Conservation (phyloP, 495 filamentous ascomycete genomes). For the Parathielavia hyrcaniae region DNA sequence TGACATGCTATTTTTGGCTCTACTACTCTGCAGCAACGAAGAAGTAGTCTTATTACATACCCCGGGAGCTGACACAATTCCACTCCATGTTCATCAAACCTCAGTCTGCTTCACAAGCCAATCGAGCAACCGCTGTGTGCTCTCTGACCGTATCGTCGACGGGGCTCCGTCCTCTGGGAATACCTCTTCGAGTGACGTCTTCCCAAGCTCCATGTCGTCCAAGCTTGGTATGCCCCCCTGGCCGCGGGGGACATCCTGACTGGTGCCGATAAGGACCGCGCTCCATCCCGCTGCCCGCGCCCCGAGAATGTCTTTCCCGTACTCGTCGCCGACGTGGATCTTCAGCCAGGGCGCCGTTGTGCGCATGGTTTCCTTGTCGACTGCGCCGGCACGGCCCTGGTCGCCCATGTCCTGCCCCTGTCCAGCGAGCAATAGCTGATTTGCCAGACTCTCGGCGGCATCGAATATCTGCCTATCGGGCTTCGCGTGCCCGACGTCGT, state of each 20-base stretch:
- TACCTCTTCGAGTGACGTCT: no score
- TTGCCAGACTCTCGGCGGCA: constrained; percentile 47
- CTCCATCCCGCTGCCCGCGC: constrained; percentile 61
- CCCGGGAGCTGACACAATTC: no score
- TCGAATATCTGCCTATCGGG: constrained; percentile 59
- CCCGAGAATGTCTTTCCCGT: constrained; percentile 54
- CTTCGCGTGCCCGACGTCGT: constrained; percentile 66
- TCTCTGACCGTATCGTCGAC: no score
- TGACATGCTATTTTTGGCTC: no score
- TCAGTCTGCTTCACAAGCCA: no score
- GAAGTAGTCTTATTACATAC: no score
- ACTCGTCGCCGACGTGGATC: constrained; percentile 65
- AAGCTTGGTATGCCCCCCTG: no score
- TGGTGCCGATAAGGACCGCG: constrained; percentile 29
- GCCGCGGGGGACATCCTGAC: background rate
- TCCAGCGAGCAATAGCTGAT: background rate
- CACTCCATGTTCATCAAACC: no score
- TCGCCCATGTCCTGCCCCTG: background rate
- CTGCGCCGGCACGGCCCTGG: background rate
- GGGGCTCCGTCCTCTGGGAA: no score
- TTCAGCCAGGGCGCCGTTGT: constrained; percentile 36
- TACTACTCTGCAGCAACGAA: no score
- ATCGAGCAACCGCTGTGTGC: no score
- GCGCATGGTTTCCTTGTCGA: background rate
- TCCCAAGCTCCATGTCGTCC: no score